A percentile compares a stretch with the other conserved stretches of the same genome.
Conservation (phyloP, 305 asterid genomes). For the Solanum hybrid region DNA sequence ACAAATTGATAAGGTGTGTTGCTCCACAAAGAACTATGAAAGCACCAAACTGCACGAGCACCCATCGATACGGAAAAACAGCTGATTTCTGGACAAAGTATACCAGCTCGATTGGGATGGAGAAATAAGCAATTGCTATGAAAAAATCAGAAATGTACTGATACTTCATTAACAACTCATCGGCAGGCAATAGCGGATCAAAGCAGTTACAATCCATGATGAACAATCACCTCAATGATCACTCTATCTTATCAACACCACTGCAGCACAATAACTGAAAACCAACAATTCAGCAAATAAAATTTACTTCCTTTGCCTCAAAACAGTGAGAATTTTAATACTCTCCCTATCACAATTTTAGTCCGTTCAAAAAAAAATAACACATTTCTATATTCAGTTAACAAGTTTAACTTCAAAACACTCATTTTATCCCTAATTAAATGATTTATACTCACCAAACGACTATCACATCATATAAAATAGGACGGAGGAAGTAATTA, state of each 20-base stretch:
- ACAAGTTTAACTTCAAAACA: not conserved
- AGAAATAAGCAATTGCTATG: constrained; percentile 92
- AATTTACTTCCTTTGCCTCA: not conserved
- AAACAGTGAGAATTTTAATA: not conserved
- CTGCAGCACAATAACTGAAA: constrained; percentile 19
- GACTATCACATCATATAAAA: not conserved
- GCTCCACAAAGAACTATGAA: constrained; percentile 98
- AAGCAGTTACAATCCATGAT: constrained; percentile 86
- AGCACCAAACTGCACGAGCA: constrained; percentile 98
- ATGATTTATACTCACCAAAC: not conserved
- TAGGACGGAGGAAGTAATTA: not conserved
- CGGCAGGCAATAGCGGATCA: constrained; percentile 91
- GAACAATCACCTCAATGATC: constrained; percentile 8
- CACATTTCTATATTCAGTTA: not conserved
- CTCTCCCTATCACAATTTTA: not conserved
- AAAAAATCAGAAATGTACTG: constrained; percentile 94
- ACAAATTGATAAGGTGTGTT: constrained; percentile 81
- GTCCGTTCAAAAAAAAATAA: not conserved
- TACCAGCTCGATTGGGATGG: constrained; percentile 87
- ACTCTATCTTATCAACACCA: constrained; percentile 14
- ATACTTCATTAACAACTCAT: constrained; percentile 83
- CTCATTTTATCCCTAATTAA: too few relatives aligned
- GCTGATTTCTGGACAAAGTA: constrained; percentile 96
- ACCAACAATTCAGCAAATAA: not conserved
- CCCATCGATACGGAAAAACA: constrained; percentile 97